These are phyloP conservation scores for Dittrichia graveolens DNA, from an alignment of 129 eudicot species.

Conservation along the genomic window DNA sequence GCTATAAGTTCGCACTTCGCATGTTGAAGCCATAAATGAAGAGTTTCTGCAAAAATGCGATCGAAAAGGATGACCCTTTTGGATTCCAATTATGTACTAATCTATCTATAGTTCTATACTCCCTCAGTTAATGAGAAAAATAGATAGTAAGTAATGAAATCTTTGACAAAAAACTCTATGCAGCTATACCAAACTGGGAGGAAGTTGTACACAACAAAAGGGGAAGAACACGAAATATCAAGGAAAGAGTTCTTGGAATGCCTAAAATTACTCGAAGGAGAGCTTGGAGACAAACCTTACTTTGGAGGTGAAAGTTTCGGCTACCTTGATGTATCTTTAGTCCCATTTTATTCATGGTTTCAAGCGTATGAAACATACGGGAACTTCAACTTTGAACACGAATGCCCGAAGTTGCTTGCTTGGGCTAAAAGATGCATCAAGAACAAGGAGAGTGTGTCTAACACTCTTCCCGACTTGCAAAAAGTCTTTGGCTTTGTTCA, in stretches of 20 bases:
- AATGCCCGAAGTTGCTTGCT: slow-evolving; percentile 43
- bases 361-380: slow-evolving; percentile 37
- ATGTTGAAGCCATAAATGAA: too few species aligned
- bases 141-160: neutral
- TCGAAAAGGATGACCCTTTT: too few species aligned
- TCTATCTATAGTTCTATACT: too few species aligned
- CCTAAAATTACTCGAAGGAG: slow-evolving; percentile 23
- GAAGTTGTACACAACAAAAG: slow-evolving; percentile 27
- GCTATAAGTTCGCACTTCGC: neutral
- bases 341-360: slow-evolving; percentile 45
- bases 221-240: slow-evolving; percentile 30
- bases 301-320: slow-evolving; percentile 44
- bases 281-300: slow-evolving; percentile 32
- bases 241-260: slow-evolving; percentile 26
- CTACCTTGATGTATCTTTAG: slow-evolving; percentile 32
- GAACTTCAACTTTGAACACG: slow-evolving; percentile 32
- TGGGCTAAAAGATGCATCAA: slow-evolving; percentile 52
- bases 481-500: slow-evolving; percentile 27
- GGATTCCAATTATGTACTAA: too few species aligned
- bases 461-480: slow-evolving; percentile 27
- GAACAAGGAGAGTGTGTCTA: slow-evolving; percentile 41
- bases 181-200: slow-evolving; percentile 29
- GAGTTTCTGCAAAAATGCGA: too few species aligned
- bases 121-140: too few species aligned
- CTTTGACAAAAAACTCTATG: neutral